Evolutionary conservation across 148 eudicot genomes (phyloP).

Genomic region (Drosera capensis): DNA sequence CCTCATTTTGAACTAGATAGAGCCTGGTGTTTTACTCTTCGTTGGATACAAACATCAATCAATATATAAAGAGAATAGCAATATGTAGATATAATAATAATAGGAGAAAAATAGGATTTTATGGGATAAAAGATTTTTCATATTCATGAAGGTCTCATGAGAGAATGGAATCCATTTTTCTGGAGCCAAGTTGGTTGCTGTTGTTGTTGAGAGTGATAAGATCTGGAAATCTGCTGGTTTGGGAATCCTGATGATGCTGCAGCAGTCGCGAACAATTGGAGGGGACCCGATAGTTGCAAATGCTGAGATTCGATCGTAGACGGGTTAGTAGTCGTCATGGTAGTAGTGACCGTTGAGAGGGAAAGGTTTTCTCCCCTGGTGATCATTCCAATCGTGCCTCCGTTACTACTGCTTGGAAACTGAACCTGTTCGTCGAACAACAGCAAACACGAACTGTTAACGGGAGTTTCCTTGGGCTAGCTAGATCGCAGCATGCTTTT

Average conservation of each 20-base stretch:
- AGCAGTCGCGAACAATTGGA: conserved; percentile 53
- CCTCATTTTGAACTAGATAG: too few relatives aligned
- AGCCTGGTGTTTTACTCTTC: too few relatives aligned
- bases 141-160: too few relatives aligned
- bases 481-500: too few relatives aligned
- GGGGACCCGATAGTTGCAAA: conserved; percentile 25
- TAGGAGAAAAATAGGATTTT: too few relatives aligned
- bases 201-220: conserved; percentile 9
- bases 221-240: too few relatives aligned
- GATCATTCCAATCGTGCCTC: conserved; percentile 9
- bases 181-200: conserved; percentile 17
- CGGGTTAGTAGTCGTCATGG: not conserved
- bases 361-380: too few relatives aligned
- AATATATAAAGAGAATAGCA: too few relatives aligned
- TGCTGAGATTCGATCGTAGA: conserved; percentile 24
- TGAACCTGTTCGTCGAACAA: conserved; percentile 31
- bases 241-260: conserved; percentile 99
- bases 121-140: too few relatives aligned
- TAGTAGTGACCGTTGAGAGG: too few relatives aligned
- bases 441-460: not conserved
- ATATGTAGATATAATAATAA: too few relatives aligned
- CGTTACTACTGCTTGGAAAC: conserved; percentile 39
- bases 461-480: not conserved
- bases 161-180: conserved; percentile 35
- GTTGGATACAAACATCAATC: too few relatives aligned